Evolutionary conservation across 2,329 filamentous ascomycete species (phyloP).

Genomic region (Penicillium palitans): DNA sequence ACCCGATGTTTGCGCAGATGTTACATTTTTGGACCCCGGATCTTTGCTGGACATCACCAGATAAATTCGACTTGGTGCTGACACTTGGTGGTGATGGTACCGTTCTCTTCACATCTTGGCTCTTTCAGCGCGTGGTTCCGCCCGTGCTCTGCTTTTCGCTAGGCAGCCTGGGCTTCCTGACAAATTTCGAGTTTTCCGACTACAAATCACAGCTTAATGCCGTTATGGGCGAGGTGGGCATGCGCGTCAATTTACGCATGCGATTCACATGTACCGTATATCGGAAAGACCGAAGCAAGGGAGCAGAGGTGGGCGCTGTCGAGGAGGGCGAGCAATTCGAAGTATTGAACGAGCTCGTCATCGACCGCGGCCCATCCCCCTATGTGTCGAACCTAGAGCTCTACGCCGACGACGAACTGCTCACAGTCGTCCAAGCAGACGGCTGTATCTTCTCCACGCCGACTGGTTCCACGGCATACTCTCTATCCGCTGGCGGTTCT

Average conservation of each 20-base stretch:
- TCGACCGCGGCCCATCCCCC: conserved; percentile 92
- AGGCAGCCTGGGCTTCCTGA: conserved; percentile 90
- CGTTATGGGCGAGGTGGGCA: conserved; percentile 90
- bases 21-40: conserved; percentile 96
- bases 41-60: conserved; percentile 88
- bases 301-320: conserved; percentile 56
- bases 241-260: conserved; percentile 98
- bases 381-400: conserved; percentile 97
- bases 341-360: conserved; percentile 96
- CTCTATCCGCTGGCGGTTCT: conserved; percentile 89
- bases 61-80: conserved; percentile 93
- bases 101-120: conserved; percentile 91
- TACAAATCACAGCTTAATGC: conserved; percentile 85
- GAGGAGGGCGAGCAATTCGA: conserved; percentile 96
- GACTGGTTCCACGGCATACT: conserved; percentile 93
- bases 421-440: conserved; percentile 94
- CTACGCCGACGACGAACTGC: conserved; percentile 89
- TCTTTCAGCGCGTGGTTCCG: conserved; percentile 93
- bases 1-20: conserved; percentile 77
- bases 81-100: conserved; percentile 96
- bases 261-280: conserved; percentile 98
- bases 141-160: conserved; percentile 90
- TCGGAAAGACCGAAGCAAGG: conserved; percentile 59
- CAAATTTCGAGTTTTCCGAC: conserved; percentile 90
- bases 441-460: conserved; percentile 98